phyloP scores from a whole-genome alignment of 257 asterid genomes.

The Ilex asprella region DNA sequence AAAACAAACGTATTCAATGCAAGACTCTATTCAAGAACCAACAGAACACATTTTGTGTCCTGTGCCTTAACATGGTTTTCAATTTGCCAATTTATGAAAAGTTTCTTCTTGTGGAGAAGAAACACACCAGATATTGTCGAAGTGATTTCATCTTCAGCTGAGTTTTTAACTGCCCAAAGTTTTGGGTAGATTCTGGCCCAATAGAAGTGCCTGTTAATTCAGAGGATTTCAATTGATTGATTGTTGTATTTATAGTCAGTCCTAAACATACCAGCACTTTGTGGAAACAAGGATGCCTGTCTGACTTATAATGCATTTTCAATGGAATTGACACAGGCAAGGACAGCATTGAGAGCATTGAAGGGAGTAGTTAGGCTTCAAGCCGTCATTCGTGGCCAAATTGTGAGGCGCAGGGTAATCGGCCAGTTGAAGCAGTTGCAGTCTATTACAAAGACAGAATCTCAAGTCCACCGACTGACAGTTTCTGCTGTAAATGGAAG shows the following conservation, averaged over 20 bases:
- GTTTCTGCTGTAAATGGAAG: slow-evolving; percentile 36
- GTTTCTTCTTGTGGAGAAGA: too few relatives aligned
- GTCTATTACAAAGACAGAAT: slow-evolving; percentile 15
- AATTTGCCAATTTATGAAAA: too few relatives aligned
- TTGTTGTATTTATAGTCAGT: neutral
- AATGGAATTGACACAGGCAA: slow-evolving; percentile 41
- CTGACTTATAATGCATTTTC: neutral
- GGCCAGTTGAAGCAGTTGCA: slow-evolving; percentile 18
- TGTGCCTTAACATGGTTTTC: too few relatives aligned
- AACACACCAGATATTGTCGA: too few relatives aligned
- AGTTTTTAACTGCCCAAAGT: too few relatives aligned
- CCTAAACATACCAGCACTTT: neutral
- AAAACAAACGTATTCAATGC: too few relatives aligned
- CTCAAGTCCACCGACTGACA: slow-evolving; percentile 27
- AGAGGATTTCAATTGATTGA: too few relatives aligned
- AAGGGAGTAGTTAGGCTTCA: slow-evolving; percentile 79
- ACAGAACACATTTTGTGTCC: too few relatives aligned
- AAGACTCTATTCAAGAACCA: too few relatives aligned
- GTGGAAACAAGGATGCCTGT: neutral
- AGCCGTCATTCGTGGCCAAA: slow-evolving; percentile 77
- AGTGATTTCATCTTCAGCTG: too few relatives aligned
- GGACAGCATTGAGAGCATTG: slow-evolving; percentile 71
- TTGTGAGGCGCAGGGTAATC: slow-evolving; percentile 40
- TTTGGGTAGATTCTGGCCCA: too few relatives aligned
- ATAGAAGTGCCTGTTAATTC: too few relatives aligned